phyloP scores from a whole-genome alignment of 768 basidiomycete genomes.

The Amanita exitialis region DNA sequence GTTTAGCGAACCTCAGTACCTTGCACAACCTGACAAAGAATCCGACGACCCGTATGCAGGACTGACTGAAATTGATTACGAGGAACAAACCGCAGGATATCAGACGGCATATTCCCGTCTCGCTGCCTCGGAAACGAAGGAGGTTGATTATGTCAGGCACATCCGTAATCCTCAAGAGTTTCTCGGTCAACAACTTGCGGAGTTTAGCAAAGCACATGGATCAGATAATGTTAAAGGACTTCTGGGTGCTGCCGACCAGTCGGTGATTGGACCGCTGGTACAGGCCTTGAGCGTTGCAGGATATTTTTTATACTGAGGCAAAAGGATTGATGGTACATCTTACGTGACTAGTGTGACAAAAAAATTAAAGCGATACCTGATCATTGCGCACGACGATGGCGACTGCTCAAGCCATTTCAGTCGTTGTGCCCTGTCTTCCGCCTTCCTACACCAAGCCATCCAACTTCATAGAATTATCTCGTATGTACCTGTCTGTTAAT shows the following conservation, averaged over 20 bases:
- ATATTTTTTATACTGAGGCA: constrained; percentile 13
- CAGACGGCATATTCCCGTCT: constrained; percentile 91
- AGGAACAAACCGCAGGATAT: constrained; percentile 85
- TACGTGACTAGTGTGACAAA: constrained; percentile 2
- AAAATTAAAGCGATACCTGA: not conserved
- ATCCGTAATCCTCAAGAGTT: constrained; percentile 46
- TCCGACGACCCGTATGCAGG: constrained; percentile 44
- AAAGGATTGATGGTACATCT: not conserved
- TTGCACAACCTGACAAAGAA: constrained; percentile 27
- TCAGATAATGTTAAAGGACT: constrained; percentile 22
- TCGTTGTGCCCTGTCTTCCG: constrained; percentile 23
- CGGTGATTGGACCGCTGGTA: constrained; percentile 18
- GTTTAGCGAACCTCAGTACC: constrained; percentile 68
- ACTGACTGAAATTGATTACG: constrained; percentile 75
- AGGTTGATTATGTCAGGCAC: constrained; percentile 53
- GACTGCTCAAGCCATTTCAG: constrained; percentile 20
- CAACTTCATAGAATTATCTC: constrained; percentile 12
- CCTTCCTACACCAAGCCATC: constrained; percentile 31
- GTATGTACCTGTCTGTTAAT: constrained; percentile 14
- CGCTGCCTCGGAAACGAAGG: constrained; percentile 61
- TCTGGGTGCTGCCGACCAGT: constrained; percentile 22
- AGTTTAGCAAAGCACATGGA: constrained; percentile 25
- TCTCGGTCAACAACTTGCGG: constrained; percentile 35
- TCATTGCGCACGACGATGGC: constrained; percentile 13
- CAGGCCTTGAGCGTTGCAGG: constrained; percentile 16